Percentiles rank a stretch among this genome's conserved stretches.
Conservation (phyloP, 169 alveolate genomes). For the Cystoisospora suis region DNA sequence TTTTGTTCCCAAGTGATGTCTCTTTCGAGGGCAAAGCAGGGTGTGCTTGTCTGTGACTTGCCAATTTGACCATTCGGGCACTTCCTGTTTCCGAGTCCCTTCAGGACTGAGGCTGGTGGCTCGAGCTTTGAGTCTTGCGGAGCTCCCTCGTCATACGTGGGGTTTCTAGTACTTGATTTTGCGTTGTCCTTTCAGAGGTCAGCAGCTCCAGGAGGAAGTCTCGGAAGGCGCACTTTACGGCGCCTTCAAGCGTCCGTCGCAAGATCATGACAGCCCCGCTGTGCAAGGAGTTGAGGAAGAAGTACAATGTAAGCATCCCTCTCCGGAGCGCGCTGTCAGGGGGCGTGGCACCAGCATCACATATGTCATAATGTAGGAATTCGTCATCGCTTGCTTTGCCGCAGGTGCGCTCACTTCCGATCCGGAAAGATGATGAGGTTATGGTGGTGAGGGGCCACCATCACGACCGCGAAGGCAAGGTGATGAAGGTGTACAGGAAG, state of each 20-base stretch:
- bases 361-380: neutral
- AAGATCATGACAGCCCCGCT: conserved; percentile 97
- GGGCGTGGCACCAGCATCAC: neutral
- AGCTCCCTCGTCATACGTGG: no score
- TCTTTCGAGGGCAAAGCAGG: no score
- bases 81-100: no score
- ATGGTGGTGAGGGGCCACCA: conserved; percentile 95
- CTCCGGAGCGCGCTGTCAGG: neutral
- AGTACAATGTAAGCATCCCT: conserved; percentile 90
- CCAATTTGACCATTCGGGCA: no score
- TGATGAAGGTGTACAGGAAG: conserved; percentile 96
- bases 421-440: conserved; percentile 98
- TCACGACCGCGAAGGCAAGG: conserved; percentile 98
- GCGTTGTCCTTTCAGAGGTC: conserved; percentile 57
- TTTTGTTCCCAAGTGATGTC: no score
- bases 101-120: no score
- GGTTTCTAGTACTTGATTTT: neutral
- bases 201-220: conserved; percentile 90
- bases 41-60: no score
- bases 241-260: conserved; percentile 96
- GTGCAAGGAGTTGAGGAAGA: conserved; percentile 94
- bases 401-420: conserved; percentile 94
- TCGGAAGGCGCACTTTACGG: conserved; percentile 97
- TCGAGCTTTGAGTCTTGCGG: no score
- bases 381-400: neutral